phyloP scores from a whole-genome alignment of 2,329 filamentous ascomycete species.

The Xylariaceae sp. region DNA sequence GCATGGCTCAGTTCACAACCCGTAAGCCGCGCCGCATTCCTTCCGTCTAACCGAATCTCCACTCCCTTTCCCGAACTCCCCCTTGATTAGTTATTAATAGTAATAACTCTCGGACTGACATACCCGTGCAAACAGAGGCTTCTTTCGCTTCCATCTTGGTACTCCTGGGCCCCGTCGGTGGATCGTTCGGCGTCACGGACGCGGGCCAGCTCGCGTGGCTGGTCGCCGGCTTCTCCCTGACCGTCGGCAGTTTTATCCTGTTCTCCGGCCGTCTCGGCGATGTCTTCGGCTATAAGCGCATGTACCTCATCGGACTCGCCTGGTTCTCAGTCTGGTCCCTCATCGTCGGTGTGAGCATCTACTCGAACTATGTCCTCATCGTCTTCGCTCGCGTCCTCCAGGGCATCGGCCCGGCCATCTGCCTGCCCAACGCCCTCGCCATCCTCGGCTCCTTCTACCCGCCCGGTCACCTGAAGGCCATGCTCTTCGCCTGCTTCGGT shows the following conservation, averaged over 20 bases:
- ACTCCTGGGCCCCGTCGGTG: conserved; percentile 39
- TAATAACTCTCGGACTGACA: background rate
- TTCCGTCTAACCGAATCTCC: background rate
- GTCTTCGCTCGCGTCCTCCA: conserved; percentile 43
- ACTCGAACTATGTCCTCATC: conserved; percentile 32
- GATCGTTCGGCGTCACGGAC: conserved; percentile 36
- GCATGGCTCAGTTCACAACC: conserved; percentile 23
- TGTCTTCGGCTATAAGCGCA: conserved; percentile 43
- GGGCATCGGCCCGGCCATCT: conserved; percentile 46
- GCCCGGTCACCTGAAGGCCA: conserved; percentile 29
- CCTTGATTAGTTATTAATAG: no score
- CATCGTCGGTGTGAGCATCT: conserved; percentile 40
- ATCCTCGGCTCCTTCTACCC: conserved; percentile 45
- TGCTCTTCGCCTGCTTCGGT: conserved; percentile 30
- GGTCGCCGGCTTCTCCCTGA: conserved; percentile 42
- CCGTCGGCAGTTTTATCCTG: conserved; percentile 46
- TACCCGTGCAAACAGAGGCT: conserved; percentile 9
- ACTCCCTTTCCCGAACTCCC: background rate
- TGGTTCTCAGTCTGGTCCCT: conserved; percentile 46
- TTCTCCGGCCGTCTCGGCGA: conserved; percentile 45
- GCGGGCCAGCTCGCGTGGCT: conserved; percentile 41
- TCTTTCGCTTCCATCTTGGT: conserved; percentile 14
- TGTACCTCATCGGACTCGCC: conserved; percentile 42
- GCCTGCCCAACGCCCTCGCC: conserved; percentile 49
- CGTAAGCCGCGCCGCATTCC: conserved; percentile 11